Percentiles rank a stretch among this genome's conserved stretches.
phyloP scores from a whole-genome alignment of 495 filamentous ascomycete species.

The Sporormia fimetaria region DNA sequence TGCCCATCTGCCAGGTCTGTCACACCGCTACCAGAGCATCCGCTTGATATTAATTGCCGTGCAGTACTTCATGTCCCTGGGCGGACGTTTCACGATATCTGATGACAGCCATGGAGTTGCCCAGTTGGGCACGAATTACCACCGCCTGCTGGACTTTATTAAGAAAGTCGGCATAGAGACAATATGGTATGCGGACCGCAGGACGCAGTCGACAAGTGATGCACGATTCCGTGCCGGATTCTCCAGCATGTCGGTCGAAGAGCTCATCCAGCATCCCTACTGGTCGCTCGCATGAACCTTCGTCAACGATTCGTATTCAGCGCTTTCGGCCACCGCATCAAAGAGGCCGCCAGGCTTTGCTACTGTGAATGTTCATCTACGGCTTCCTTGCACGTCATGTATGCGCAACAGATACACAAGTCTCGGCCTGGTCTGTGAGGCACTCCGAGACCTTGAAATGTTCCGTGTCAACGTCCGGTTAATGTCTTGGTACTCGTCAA shows the following conservation, averaged over 20 bases:
- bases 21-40: constrained; percentile 4
- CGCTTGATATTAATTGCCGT: not conserved
- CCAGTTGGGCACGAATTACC: constrained; percentile 65
- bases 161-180: constrained; percentile 37
- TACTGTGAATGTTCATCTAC: no score
- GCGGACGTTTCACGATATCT: constrained; percentile 75
- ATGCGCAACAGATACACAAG: no score
- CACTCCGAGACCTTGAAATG: no score
- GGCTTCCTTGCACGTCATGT: no score
- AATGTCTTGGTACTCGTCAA: no score
- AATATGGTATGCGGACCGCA: constrained; percentile 24
- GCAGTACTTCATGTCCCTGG: constrained; percentile 48
- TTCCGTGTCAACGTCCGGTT: no score
- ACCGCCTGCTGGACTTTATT: constrained; percentile 48
- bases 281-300: no score
- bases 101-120: constrained; percentile 83
- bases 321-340: no score
- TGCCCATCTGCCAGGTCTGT: constrained; percentile 64
- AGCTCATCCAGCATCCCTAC: constrained; percentile 20
- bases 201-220: constrained; percentile 5
- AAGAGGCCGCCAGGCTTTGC: no score
- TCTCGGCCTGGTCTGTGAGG: no score
- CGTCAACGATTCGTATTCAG: no score
- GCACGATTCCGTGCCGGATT: constrained; percentile 23
- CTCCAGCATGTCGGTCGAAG: constrained; percentile 13